Percentiles rank a stretch among this genome's conserved stretches.
phyloP scores from a whole-genome alignment of 2,329 filamentous ascomycete genomes.

The Fusarium albosuccineum region DNA sequence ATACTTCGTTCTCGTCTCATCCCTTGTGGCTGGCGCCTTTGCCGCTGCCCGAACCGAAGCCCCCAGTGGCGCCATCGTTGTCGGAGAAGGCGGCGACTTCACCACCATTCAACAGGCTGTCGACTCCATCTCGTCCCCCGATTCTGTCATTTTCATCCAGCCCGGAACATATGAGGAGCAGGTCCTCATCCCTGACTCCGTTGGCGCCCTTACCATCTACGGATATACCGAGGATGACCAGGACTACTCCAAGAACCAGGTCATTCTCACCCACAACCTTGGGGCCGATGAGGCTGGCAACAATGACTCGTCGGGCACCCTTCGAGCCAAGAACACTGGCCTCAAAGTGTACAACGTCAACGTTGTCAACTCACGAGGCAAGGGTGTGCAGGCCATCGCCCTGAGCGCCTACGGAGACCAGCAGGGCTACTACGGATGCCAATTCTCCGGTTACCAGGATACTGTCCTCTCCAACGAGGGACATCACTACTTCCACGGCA shows the following conservation, averaged over 20 bases:
- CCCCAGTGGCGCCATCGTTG: conserved; percentile 49
- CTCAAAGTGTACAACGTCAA: conserved; percentile 74
- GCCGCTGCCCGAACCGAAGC: conserved; percentile 47
- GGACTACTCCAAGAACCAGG: conserved; percentile 67
- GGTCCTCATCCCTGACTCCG: conserved; percentile 63
- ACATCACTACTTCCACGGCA: conserved; percentile 60
- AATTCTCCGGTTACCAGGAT: conserved; percentile 63
- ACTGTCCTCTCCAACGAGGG: conserved; percentile 61
- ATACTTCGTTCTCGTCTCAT: conserved; percentile 16
- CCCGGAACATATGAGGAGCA: conserved; percentile 60
- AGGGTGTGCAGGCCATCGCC: conserved; percentile 60
- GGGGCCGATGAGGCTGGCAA: conserved; percentile 54
- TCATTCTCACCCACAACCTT: conserved; percentile 62
- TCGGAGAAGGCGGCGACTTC: conserved; percentile 52
- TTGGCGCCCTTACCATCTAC: conserved; percentile 67
- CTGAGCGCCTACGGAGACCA: conserved; percentile 51
- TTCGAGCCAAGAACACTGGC: conserved; percentile 59
- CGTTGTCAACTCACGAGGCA: conserved; percentile 59
- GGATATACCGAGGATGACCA: conserved; percentile 68
- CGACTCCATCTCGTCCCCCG: conserved; percentile 52
- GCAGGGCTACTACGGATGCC: conserved; percentile 61
- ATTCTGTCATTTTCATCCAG: conserved; percentile 43
- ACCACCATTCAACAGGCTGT: conserved; percentile 67
- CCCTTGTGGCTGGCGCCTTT: conserved; percentile 29
- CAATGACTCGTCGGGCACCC: conserved; percentile 66